Percentiles rank a stretch among this genome's conserved stretches.
Conservation (phyloP, 2,329 filamentous ascomycete species). For the Cladophialophora immunda region DNA sequence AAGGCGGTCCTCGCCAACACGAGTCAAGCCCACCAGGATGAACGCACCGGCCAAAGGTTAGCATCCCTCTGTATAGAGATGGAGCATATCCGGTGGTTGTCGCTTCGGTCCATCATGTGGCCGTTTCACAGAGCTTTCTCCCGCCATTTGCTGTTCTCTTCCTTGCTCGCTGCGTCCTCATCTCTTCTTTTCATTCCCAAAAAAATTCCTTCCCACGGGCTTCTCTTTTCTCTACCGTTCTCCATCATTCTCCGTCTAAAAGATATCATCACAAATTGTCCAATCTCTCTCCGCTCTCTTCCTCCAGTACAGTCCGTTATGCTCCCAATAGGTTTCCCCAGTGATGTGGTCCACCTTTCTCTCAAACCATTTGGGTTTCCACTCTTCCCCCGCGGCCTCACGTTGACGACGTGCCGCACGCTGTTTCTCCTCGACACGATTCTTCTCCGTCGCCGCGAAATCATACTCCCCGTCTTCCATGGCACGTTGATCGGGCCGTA, state of each 20-base stretch:
- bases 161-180: not conserved
- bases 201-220: too few species aligned
- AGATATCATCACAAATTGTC: conserved; percentile 79
- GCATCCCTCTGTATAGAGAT: not conserved
- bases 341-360: conserved; percentile 78
- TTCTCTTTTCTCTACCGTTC: not conserved
- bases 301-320: conserved; percentile 89
- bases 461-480: conserved; percentile 99
- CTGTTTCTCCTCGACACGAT: conserved; percentile 91
- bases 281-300: conserved; percentile 70
- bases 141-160: not conserved
- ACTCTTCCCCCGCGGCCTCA: conserved; percentile 82
- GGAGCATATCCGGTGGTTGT: not conserved
- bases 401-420: conserved; percentile 75
- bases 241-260: conserved; percentile 49
- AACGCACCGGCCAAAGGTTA: not conserved
- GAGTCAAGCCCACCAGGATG: not conserved
- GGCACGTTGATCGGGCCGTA: conserved; percentile 91
- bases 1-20: not conserved
- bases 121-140: not conserved
- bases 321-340: conserved; percentile 89
- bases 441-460: conserved; percentile 91
- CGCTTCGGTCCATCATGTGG: not conserved
- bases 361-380: conserved; percentile 83
- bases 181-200: not conserved